A percentile compares a stretch with the other conserved stretches of the same genome.
Conservation (phyloP, 2,329 filamentous ascomycete genomes). For the Rutstroemia sp. region DNA sequence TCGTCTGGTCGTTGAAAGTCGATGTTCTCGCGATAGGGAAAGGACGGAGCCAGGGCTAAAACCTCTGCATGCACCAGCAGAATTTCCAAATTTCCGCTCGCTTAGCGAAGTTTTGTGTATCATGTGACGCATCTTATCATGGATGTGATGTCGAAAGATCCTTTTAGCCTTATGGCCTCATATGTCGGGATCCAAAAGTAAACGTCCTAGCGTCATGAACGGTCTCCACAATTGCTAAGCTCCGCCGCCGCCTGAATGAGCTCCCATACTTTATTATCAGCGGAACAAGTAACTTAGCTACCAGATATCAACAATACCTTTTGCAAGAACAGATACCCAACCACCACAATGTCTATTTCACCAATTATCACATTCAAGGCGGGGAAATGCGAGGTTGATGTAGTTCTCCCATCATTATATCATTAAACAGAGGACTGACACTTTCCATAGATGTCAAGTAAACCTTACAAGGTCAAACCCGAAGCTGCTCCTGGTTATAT, state of each 20-base stretch:
- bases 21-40: slow-evolving; percentile 8
- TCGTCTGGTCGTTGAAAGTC: slow-evolving; percentile 8
- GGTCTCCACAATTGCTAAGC: slow-evolving; percentile 8
- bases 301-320: neutral
- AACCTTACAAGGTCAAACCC: slow-evolving; percentile 66
- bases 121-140: slow-evolving; percentile 5
- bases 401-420: slow-evolving; percentile 39
- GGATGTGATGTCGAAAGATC: neutral
- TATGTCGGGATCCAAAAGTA: neutral
- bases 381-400: slow-evolving; percentile 77
- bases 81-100: slow-evolving; percentile 9
- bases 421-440: slow-evolving; percentile 7
- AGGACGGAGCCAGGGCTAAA: slow-evolving; percentile 7
- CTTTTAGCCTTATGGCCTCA: neutral
- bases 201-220: slow-evolving; percentile 5
- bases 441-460: slow-evolving; percentile 40
- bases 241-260: slow-evolving; percentile 9
- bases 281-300: neutral
- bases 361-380: slow-evolving; percentile 96
- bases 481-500: slow-evolving; percentile 73
- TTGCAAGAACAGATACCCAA: slow-evolving; percentile 5
- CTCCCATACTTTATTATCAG: neutral
- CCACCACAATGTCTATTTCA: slow-evolving; percentile 62
- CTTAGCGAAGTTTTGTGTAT: slow-evolving; percentile 10
- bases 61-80: neutral